Evolutionary conservation across 2,329 filamentous ascomycete genomes (phyloP).

Genomic region (Ophiostoma perfectum): DNA sequence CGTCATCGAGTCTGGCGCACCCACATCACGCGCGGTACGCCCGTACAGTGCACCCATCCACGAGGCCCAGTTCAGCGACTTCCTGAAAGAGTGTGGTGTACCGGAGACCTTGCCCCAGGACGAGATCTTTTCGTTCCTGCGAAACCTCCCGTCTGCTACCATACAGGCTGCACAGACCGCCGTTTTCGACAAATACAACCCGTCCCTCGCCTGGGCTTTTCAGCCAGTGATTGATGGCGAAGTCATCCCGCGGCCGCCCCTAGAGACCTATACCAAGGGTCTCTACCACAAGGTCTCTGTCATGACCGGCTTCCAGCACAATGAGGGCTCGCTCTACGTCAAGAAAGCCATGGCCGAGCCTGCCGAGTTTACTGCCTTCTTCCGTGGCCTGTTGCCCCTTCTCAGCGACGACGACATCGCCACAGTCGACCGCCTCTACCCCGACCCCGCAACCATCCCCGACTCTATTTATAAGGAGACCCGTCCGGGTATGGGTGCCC

Average conservation of each 20-base stretch:
- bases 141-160: conserved; percentile 31
- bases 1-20: conserved; percentile 39
- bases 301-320: conserved; percentile 41
- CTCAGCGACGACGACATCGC: conserved; percentile 35
- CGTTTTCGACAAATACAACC: conserved; percentile 35
- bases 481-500: conserved; percentile 31
- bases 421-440: conserved; percentile 38
- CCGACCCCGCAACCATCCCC: conserved; percentile 33
- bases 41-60: conserved; percentile 43
- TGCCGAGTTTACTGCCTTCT: conserved; percentile 37
- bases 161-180: conserved; percentile 34
- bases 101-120: conserved; percentile 40
- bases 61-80: conserved; percentile 45
- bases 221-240: conserved; percentile 47
- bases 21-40: conserved; percentile 38
- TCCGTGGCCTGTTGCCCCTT: conserved; percentile 37
- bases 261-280: conserved; percentile 29
- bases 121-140: conserved; percentile 43
- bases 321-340: conserved; percentile 42
- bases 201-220: conserved; percentile 43
- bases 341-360: conserved; percentile 34
- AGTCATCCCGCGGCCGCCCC: conserved; percentile 30
- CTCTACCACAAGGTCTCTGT: conserved; percentile 35
- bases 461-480: conserved; percentile 39
- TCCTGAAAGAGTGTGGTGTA: conserved; percentile 43